Evolutionary conservation across 441 rosid genomes (phyloP), one percentile per base, ranked within the genome.

Genomic region (Sinapis alba): DNA sequence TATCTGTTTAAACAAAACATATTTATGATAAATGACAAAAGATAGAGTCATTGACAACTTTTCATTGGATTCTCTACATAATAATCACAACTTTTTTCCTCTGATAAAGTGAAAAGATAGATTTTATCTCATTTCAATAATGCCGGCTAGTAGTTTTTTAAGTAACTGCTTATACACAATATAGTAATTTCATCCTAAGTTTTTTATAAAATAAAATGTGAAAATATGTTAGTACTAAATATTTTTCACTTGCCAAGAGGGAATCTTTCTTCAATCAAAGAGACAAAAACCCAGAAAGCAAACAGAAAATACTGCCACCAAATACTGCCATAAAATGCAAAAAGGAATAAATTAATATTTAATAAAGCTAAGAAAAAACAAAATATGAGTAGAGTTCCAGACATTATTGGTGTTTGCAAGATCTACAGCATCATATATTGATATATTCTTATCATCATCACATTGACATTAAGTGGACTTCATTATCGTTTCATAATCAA

Each of bases 191-290:
- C 6, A 38, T n/a, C 13, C 26, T 38, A 54, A 36, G 11, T 51
- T 69, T 34, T 34, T 30, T 65, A 18, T 32, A 45, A 32, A 70
- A 20, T 13, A 58, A 71, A 58, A 61, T 65, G 65, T 54, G 12
- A 23, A 77, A 6, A 51, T 23, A 34, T 26, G 20, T 71, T 47
- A 57, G 72, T 60, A n/a, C 34, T 15, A 62, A 72, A 65, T 74
- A 79, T 72, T 50, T 78, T 27, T 79, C 82, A 83, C 72, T 83
- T 83, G 81, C 80, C 68, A 77, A 83, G 79, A 73, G 87, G 88
- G 90, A 88, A 86, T 86, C 89, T 89, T 84, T 80, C 78, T 77
- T 67, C 80, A 79, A 64, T 79, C 78, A 69, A 80, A 68, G 78
- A 84, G 78, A 75, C 77, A 82, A 78, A 78, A 81, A 20, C 74